These are phyloP conservation scores for Salix dunnii DNA, from an alignment of 345 rosid genomes.

Conservation along the genomic window DNA sequence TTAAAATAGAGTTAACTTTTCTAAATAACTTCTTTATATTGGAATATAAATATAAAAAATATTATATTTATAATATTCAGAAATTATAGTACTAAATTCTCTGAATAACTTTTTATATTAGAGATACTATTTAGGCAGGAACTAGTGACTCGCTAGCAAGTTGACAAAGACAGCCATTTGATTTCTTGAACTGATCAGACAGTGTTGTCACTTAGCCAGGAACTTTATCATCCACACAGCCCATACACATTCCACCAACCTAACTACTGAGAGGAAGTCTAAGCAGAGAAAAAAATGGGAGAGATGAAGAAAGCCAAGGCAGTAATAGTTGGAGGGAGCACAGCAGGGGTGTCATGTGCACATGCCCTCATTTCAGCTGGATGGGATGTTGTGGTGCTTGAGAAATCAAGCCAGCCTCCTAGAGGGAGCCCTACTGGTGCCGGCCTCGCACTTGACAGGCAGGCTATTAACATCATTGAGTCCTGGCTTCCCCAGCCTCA, in stretches of 20 bases:
- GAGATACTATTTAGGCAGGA: no score
- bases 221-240: neutral
- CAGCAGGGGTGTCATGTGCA: conserved; percentile 73
- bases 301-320: conserved; percentile 39
- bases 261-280: neutral
- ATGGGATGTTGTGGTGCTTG: conserved; percentile 61
- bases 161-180: no score
- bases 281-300: conserved; percentile 19
- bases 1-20: no score
- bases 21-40: no score
- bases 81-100: no score
- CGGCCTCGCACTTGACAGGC: conserved; percentile 62
- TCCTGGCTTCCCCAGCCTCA: conserved; percentile 56
- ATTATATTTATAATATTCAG: no score
- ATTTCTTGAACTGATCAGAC: no score
- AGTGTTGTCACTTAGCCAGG: no score
- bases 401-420: conserved; percentile 57
- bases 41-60: no score
- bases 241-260: neutral
- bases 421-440: conserved; percentile 78
- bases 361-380: conserved; percentile 61
- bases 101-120: no score
- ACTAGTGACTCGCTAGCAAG: no score
- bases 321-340: conserved; percentile 71
- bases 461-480: conserved; percentile 40